These are phyloP conservation scores for Balamuthia mandrillaris DNA, from an alignment of 208 protist species.

Conservation along the genomic window DNA sequence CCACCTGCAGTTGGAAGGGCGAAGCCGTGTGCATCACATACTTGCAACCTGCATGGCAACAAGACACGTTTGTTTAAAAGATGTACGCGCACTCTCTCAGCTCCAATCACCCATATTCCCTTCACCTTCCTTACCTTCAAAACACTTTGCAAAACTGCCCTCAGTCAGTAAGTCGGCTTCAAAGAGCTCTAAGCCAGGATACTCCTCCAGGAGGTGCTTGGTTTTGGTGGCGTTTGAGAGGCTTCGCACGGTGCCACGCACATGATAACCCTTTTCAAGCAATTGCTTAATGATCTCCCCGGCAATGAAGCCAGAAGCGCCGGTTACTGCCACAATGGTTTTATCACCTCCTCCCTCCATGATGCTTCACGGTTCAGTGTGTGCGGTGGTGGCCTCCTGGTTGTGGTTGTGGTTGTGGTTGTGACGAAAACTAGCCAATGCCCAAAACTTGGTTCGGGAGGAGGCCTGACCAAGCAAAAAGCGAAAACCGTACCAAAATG, in stretches of 20 bases:
- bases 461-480: too few relatives aligned
- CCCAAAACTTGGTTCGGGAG: too few relatives aligned
- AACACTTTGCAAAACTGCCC: not conserved
- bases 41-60: not conserved
- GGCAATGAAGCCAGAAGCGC: constrained; percentile 19
- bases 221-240: not conserved
- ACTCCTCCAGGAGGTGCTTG: not conserved
- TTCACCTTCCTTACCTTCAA: not conserved
- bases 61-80: too few relatives aligned
- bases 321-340: not conserved
- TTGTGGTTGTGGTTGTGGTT: too few relatives aligned
- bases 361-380: not conserved
- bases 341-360: not conserved
- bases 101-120: not conserved
- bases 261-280: not conserved
- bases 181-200: not conserved
- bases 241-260: not conserved
- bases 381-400: too few relatives aligned
- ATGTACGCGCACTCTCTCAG: too few relatives aligned
- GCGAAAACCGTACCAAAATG: too few relatives aligned
- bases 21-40: constrained; percentile 23
- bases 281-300: not conserved
- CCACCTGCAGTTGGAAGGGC: not conserved
- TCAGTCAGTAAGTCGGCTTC: not conserved
- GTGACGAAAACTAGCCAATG: too few relatives aligned